Evolutionary conservation across 805 yeast genomes (phyloP), one percentile per base, ranked within the genome.

Genomic region (Metschnikowia lochheadii): DNA sequence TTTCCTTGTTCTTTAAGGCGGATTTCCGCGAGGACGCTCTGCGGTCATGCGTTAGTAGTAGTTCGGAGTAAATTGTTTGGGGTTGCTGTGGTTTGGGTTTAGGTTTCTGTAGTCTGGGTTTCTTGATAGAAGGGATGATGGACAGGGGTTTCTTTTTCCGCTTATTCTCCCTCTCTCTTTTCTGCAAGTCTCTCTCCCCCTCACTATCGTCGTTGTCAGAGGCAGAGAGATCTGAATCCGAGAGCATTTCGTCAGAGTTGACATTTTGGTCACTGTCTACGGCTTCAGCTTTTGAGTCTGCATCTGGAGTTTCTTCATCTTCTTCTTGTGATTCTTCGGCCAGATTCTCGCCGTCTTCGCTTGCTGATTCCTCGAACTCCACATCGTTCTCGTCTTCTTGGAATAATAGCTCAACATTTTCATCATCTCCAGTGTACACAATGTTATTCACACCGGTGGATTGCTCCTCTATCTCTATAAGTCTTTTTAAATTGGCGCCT

Each of bases 11-110:
- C 57, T 83, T 83, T 5, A 88, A 78, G 0, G 95, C 94, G 0
- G 96, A 78, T 8, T 81, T 71, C 63, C 99, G 80, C 15, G 89
- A 80, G 0, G 96, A 87, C 0, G 85, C 80, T 59, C 96, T 75
- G 63, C 96, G 75, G 5, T 72, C 73, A 1, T 72, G 65, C 14
- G 75, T 67, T 18, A 85, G 62, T 26, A 87, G 63, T 14, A 82
- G 71, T 11, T 78, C 84, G 0, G 85, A 63, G 5, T 73, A 61
- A 4, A 79, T 56, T 23, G 51, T 39, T 26, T 26, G 46, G 45
- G 58, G 39, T 42, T 18, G 36, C 54, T 70, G 73, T 3, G 77
- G 55, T 61, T 54, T 72, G 23, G 74, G 50, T 55, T 61, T 46
- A 55, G 59, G 35, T 36, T 44, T 48, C 13, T 47, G 40, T 46